phyloP scores from a whole-genome alignment of 2,329 filamentous ascomycete species.

The Fusarium graminum region DNA sequence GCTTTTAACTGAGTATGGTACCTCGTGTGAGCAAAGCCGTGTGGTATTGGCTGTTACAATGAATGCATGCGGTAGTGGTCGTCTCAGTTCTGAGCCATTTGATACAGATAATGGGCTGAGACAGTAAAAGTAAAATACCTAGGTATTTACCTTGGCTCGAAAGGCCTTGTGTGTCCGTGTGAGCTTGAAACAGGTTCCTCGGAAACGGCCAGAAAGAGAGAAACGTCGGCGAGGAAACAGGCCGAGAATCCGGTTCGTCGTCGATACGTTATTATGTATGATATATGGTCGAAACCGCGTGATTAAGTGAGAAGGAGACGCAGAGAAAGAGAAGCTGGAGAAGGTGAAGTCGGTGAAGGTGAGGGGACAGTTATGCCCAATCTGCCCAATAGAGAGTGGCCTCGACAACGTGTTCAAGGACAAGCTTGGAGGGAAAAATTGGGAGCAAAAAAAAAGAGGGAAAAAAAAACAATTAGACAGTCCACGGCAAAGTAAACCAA shows the following conservation, averaged over 20 bases:
- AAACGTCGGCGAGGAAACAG: slow-evolving; percentile 34
- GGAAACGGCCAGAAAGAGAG: slow-evolving; percentile 24
- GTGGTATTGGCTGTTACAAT: slow-evolving; percentile 36
- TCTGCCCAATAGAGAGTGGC: slow-evolving; percentile 28
- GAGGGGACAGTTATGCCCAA: slow-evolving; percentile 26
- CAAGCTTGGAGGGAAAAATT: slow-evolving; percentile 15
- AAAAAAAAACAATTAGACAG: slow-evolving; percentile 11
- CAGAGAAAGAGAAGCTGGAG: slow-evolving; percentile 11
- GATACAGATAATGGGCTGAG: slow-evolving; percentile 34
- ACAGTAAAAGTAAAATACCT: slow-evolving; percentile 37
- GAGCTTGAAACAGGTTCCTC: slow-evolving; percentile 30
- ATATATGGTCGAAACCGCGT: slow-evolving; percentile 10
- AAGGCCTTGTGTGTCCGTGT: slow-evolving; percentile 16
- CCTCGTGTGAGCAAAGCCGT: slow-evolving; percentile 5
- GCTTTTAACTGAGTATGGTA: slow-evolving; percentile 1
- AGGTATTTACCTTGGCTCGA: slow-evolving; percentile 5
- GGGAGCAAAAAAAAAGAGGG: slow-evolving; percentile 1
- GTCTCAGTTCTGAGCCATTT: slow-evolving; percentile 31
- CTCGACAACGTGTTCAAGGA: slow-evolving; percentile 18
- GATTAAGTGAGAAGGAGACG: slow-evolving; percentile 16
- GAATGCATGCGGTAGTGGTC: slow-evolving; percentile 30
- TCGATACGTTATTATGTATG: slow-evolving; percentile 13
- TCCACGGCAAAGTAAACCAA: not conserved
- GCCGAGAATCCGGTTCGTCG: slow-evolving; percentile 12
- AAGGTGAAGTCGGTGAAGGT: slow-evolving; percentile 32